Base-by-base conservation (phyloP, 352 stramenopile genomes). In the Pythium volutum region DNA sequence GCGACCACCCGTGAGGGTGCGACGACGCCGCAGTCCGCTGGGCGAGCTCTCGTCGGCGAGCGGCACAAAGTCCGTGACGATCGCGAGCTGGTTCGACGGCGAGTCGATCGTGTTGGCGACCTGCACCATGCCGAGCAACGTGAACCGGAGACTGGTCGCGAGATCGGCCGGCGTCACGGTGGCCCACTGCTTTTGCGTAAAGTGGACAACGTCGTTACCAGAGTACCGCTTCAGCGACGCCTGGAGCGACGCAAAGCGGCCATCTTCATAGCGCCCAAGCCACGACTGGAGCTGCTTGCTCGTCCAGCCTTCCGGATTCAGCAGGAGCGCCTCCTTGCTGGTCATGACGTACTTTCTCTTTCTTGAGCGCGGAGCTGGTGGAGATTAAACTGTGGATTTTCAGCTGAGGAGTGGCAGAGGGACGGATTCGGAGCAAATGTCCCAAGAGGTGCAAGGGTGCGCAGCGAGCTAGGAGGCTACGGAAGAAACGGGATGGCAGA, bases 121-220 rank as follows among this genome's bases (percentile, higher is more conserved):
- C 53, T 95, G 86, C 34, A 90, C 74, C 86, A 95, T 95, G 14
- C 84, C 86, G 18, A 95, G 66, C 20, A 95, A 69, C 56, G 86
- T 95, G 68, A 93, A 95, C 38, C 86, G 86, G 42, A 93, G 75
- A 25, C 84, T 93, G 18, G 73, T 89, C 5, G 84, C 84, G 38
- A 95, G 66, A 43, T 90, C 74, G 18, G 71, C 64, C 6, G 84
- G 86, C 45, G 81, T 64, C 18, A 93, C 60, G 46, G 75, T 34
- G 3, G 73, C 76, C 83, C 86, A 93, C 7, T 81, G 69, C 7
- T 74, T 61, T 8, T 81, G 70, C 26, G 65, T 59, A 69, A 95
- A 89, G 47, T 89, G 75, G 45, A 93, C 69, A 25, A 92, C 71
- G 14, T 93, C 81, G 22, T 70, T 69, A 39, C 86, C 86, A 4